A percentile compares a stretch with the other conserved stretches of the same genome.
Conservation (phyloP, 768 basidiomycete species). For the Dentipellis fragilis region DNA sequence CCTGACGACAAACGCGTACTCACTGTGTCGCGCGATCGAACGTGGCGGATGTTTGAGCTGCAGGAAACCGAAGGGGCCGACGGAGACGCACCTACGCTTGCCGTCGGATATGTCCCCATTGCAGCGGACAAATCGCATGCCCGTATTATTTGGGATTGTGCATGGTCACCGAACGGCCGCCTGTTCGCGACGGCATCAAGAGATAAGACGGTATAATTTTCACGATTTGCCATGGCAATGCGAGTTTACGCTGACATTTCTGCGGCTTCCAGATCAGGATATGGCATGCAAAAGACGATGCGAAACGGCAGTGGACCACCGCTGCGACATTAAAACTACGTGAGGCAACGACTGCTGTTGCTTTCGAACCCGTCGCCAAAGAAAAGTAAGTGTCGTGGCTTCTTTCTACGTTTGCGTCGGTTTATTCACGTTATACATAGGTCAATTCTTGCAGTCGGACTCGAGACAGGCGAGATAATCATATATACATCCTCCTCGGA, state of each 20-base stretch:
- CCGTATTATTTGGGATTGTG: conserved; percentile 93
- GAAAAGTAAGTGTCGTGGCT: conserved; percentile 28
- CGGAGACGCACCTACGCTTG: not conserved
- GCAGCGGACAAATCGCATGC: conserved; percentile 77
- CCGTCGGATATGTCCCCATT: conserved; percentile 46
- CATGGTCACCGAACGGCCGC: conserved; percentile 70
- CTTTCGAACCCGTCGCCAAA: conserved; percentile 35
- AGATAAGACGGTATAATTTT: conserved; percentile 72
- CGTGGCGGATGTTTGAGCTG: conserved; percentile 72
- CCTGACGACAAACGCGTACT: conserved; percentile 71
- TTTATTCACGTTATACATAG: conserved; percentile 16
- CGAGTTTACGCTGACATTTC: not conserved
- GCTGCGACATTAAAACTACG: conserved; percentile 54
- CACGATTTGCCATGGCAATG: not conserved
- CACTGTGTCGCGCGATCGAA: conserved; percentile 84
- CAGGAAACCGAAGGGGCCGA: conserved; percentile 27
- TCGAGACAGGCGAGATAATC: conserved; percentile 71
- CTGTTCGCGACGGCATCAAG: conserved; percentile 90
- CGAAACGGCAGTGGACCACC: conserved; percentile 39
- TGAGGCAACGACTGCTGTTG: conserved; percentile 79
- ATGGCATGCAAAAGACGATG: conserved; percentile 42
- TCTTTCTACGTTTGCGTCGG: not conserved
- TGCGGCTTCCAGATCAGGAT: conserved; percentile 58
- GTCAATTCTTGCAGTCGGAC: conserved; percentile 67
- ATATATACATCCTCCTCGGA: conserved; percentile 39